Base-by-base conservation (phyloP, 2,329 filamentous ascomycete genomes). In the Drechslerella dactyloides region DNA sequence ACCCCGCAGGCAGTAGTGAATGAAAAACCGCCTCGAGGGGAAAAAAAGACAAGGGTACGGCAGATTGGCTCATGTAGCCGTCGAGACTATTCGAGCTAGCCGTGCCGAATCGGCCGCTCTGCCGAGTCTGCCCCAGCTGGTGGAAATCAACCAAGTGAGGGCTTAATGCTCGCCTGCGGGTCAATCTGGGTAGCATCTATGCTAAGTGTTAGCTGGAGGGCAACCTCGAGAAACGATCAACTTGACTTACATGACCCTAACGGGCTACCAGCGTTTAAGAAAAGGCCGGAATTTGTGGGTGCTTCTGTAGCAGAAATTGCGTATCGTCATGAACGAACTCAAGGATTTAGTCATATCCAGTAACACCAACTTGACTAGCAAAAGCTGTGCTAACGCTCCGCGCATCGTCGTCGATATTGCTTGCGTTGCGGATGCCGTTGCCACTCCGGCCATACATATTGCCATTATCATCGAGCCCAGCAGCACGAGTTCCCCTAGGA, bases 351-450 rank as follows among this genome's bases (percentile, higher is more conserved):
- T 87, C 85, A 77, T 86, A 86, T 76, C 82, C 84, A 46, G 84
- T 84, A 61, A 80, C 74, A 63, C 91, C 92, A 75, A 97, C 87
- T 81, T 97, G 94, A 82, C 92, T 97, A 73, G 93, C 93, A 82
- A 97, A 99, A 54, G 93, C 93, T 58, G 94, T 97, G 78, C 91
- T 96, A 77, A 97, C 87, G 80, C 93, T 97, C 81, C 94, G 91
- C 77, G 94, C 91, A 79, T 97, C 94, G 75, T 99, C 94, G 76
- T 99, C 94, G 89, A 87, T 58, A 83, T 84, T 70, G 17, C 24
- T 68, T 8, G 58, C 10, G 51, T 77, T 74, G 10, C 74, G 55
- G 48, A 78, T 76, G 46, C 81, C 79, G 73, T 78, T 81, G 42
- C 82, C 83, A 76, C 88, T 89, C 68, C 81, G 83, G 59, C 86